phyloP scores from a whole-genome alignment of 2,329 filamentous ascomycete genomes.

The Pyricularia grisea region DNA sequence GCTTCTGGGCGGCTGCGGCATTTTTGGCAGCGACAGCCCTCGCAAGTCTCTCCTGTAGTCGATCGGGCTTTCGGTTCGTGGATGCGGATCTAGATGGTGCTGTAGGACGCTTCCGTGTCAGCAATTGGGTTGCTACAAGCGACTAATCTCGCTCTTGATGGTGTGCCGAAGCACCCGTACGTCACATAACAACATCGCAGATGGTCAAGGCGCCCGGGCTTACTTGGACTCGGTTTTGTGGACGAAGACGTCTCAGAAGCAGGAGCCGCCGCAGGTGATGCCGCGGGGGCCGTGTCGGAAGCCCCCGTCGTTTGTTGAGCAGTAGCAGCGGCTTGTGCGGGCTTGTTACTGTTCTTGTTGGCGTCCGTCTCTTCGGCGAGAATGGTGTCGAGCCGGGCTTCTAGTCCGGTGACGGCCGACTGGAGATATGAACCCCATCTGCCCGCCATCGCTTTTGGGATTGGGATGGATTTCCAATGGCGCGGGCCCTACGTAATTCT shows the following conservation, averaged over 20 bases:
- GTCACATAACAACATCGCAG: not conserved
- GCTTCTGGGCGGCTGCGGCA: constrained; percentile 25
- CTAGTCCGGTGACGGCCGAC: constrained; percentile 86
- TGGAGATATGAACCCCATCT: constrained; percentile 77
- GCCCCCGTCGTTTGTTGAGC: constrained; percentile 5
- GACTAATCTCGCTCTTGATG: not conserved
- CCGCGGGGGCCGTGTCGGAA: constrained; percentile 10
- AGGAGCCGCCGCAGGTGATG: constrained; percentile 20
- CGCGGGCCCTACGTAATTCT: not conserved
- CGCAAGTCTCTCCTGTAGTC: constrained; percentile 81
- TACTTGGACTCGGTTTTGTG: constrained; percentile 24
- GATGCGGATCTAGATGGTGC: constrained; percentile 55
- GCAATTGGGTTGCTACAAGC: constrained; percentile 8
- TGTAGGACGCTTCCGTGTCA: constrained; percentile 15
- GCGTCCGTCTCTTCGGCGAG: constrained; percentile 67
- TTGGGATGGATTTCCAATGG: not conserved
- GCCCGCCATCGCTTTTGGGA: constrained; percentile 39
- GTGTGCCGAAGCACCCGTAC: constrained; percentile 4
- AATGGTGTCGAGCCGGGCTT: constrained; percentile 86
- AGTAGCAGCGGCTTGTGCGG: constrained; percentile 12
- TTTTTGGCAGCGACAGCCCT: constrained; percentile 73
- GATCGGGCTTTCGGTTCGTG: constrained; percentile 59
- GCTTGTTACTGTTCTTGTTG: constrained; percentile 8
- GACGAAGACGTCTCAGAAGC: constrained; percentile 7
- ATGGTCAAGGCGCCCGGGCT: constrained; percentile 4